Base-by-base conservation (phyloP, 1,284 basidiomycete genomes). In the Microbotryum lychnidis-dioicae region DNA sequence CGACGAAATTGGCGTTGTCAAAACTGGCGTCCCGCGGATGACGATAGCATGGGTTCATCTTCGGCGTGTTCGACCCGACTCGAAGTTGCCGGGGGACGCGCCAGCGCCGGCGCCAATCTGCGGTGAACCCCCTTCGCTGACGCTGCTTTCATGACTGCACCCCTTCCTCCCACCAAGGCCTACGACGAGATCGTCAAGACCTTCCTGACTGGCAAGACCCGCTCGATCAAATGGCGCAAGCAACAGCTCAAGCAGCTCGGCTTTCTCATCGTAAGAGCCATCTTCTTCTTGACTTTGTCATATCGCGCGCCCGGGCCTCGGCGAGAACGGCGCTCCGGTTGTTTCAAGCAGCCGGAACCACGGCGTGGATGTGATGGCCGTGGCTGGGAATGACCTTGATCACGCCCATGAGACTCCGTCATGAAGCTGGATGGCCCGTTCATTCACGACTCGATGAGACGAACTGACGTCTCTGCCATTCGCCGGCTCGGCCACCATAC, bases 191-290 rank as follows among this genome's bases (percentile, higher is more conserved):
- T 66, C 31, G 50, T 33, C 45, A 42, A 50, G 42, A 66, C 66
- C 31, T 76, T 76, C 69, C 45, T 74, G 45, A 64, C 71, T 27
- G 74, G 73, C 58, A 75, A 75, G 64, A 76, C 74, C 16, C 72
- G 74, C 47, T 61, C 67, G 29, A 50, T 76, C 64, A 67, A 70
- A 27, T 76, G 75, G 67, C 64, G 75, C 48, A 75, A 76, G 67
- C 69, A 72, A 50, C 75, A 76, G 68, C 71, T 76, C 70, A 74
- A 75, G 71, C 73, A 75, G 68, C 70, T 76, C 44, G 65, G 62
- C 5, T 54, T 61, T 48, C 54, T 68, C 53, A 33, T 67, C 57
- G 64, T 66, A 7, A 33, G 62, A 57, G 33, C 31, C 16, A 31
- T 51, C 50, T 23, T n/a, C 45, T 23, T n/a, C 44, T 6, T 25